These are phyloP conservation scores for Leccinum rimulosum DNA, from an alignment of 768 basidiomycete genomes.

Conservation along the genomic window DNA sequence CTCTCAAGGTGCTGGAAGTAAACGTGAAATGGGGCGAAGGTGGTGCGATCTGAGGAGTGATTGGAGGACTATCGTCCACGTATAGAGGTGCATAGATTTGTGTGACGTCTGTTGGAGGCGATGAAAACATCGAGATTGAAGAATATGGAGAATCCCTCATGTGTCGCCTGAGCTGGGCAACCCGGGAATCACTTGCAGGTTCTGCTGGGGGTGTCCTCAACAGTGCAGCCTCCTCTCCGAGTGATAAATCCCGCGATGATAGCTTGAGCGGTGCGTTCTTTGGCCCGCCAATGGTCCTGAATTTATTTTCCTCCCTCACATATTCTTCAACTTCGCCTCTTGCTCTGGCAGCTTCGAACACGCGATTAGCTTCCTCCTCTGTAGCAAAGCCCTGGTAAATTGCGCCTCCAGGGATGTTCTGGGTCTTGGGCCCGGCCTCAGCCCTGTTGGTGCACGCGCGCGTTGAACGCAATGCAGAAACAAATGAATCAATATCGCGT, in stretches of 20 bases:
- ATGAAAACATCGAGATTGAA: conserved; percentile 14
- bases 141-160: conserved; percentile 12
- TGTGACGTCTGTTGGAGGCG: conserved; percentile 28
- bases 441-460: conserved; percentile 36
- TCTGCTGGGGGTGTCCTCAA: conserved; percentile 13
- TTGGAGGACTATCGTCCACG: conserved; percentile 10
- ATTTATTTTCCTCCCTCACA: conserved; percentile 1
- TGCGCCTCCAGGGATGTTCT: conserved; percentile 40
- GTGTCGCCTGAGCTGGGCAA: conserved; percentile 7
- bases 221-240: conserved; percentile 15
- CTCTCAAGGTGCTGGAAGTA: conserved; percentile 18
- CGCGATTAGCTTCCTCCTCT: conserved; percentile 39
- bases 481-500: conserved; percentile 23
- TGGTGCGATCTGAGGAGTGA: conserved; percentile 3
- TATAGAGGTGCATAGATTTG: conserved; percentile 17
- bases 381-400: conserved; percentile 43
- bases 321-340: conserved; percentile 29
- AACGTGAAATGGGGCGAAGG: conserved; percentile 18
- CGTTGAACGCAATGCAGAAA: conserved; percentile 6
- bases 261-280: conserved; percentile 2
- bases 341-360: conserved; percentile 28
- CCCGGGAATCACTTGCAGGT: conserved; percentile 2
- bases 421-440: conserved; percentile 43
- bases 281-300: background rate
- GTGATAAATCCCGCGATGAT: conserved; percentile 14